Conservation (phyloP, 2,329 filamentous ascomycete genomes). For the Cephalotrichum gorgonifer region DNA sequence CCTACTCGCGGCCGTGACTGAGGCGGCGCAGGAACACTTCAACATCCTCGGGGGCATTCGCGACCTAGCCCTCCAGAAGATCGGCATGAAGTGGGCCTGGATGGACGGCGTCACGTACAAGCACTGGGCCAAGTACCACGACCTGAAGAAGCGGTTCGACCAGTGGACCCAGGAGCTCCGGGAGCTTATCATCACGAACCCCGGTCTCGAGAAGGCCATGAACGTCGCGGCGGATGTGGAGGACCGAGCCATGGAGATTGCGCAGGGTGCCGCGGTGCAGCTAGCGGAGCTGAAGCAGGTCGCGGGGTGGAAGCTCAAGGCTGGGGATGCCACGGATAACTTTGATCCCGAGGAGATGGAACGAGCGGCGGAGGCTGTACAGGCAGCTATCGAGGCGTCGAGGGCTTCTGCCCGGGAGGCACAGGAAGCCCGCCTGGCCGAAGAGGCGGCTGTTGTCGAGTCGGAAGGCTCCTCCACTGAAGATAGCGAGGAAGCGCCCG, state of each 20-base stretch:
- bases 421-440: conserved; percentile 2
- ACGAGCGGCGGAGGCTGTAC: conserved; percentile 37
- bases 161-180: conserved; percentile 80
- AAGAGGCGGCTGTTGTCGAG: conserved; percentile 1
- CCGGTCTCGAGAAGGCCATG: conserved; percentile 58
- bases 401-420: conserved; percentile 1
- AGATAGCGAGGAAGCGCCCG: neutral
- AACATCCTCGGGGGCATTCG: conserved; percentile 74
- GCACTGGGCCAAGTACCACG: conserved; percentile 93
- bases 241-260: conserved; percentile 68
- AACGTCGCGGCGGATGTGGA: conserved; percentile 60
- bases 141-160: conserved; percentile 70
- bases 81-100: conserved; percentile 92
- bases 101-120: conserved; percentile 94
- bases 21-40: conserved; percentile 70
- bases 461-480: conserved; percentile 1
- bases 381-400: conserved; percentile 16
- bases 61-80: conserved; percentile 77
- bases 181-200: conserved; percentile 62
- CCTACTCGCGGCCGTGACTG: conserved; percentile 56
- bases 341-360: conserved; percentile 62
- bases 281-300: conserved; percentile 73
- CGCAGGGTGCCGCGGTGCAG: conserved; percentile 70
- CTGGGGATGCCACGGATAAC: conserved; percentile 64
- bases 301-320: conserved; percentile 71